These are phyloP conservation scores for Candida gorgasii DNA, from an alignment of 805 yeast genomes.

Conservation along the genomic window DNA sequence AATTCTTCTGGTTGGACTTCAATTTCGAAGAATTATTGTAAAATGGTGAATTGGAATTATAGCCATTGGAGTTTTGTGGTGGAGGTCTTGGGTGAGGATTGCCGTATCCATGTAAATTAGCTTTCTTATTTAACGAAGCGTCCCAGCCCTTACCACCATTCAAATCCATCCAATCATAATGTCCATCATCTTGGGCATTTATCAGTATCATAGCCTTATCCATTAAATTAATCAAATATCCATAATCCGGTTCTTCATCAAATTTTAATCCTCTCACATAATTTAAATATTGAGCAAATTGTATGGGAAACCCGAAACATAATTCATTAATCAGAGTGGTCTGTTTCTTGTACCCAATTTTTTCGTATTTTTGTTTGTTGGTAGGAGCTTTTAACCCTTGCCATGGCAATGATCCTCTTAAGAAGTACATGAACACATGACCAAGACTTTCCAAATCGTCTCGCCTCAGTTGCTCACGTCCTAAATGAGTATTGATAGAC, in stretches of 20 bases:
- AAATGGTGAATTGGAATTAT: slow-evolving; percentile 3
- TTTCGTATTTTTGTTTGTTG: slow-evolving; percentile 80
- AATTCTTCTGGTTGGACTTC: slow-evolving; percentile 20
- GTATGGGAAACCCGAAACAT: slow-evolving; percentile 65
- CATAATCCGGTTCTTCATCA: slow-evolving; percentile 81
- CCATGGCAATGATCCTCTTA: slow-evolving; percentile 84
- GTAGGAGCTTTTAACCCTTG: slow-evolving; percentile 88
- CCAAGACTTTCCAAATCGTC: slow-evolving; percentile 83
- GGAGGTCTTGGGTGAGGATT: slow-evolving; percentile 51
- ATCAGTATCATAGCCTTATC: slow-evolving; percentile 74
- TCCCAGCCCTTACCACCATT: slow-evolving; percentile 86
- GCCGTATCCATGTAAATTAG: slow-evolving; percentile 81
- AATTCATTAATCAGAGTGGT: slow-evolving; percentile 63
- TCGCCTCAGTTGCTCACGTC: slow-evolving; percentile 80
- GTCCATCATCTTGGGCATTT: slow-evolving; percentile 45
- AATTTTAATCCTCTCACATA: slow-evolving; percentile 69
- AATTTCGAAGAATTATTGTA: slow-evolving; percentile 12
- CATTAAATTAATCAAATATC: slow-evolving; percentile 73
- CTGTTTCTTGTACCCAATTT: slow-evolving; percentile 79
- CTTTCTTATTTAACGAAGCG: slow-evolving; percentile 69
- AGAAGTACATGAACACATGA: slow-evolving; percentile 77
- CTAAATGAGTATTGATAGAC: slow-evolving; percentile 87
- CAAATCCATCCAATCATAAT: slow-evolving; percentile 79
- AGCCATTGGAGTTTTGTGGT: not conserved
- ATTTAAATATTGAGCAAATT: slow-evolving; percentile 72